Percentiles rank a stretch among this genome's conserved stretches.
phyloP scores from a whole-genome alignment of 805 yeast species.

The Ogataea degrootiae region DNA sequence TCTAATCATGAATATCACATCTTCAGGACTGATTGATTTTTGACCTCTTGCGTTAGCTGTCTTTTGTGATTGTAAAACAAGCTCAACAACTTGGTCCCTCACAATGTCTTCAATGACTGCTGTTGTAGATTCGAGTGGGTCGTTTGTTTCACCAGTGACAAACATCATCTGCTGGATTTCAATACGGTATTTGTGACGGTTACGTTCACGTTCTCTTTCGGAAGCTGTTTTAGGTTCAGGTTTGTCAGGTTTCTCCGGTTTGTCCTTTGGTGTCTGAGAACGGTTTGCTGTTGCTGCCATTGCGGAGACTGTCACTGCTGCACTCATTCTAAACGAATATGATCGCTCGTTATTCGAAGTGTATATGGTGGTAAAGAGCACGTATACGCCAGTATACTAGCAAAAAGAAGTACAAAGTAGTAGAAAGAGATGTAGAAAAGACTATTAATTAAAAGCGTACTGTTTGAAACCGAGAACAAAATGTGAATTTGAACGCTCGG shows the following conservation, averaged over 20 bases:
- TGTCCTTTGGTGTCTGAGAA: no score
- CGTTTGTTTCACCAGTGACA: constrained; percentile 91
- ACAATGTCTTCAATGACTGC: constrained; percentile 94
- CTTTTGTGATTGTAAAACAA: constrained; percentile 65
- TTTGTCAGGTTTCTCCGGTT: no score
- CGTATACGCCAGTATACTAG: no score
- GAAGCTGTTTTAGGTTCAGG: not conserved
- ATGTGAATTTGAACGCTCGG: no score
- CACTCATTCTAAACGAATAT: not conserved
- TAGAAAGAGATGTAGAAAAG: no score
- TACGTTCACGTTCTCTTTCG: constrained; percentile 18
- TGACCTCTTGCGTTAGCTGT: constrained; percentile 79
- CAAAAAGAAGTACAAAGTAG: no score
- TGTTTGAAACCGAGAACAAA: no score
- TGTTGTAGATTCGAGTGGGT: constrained; percentile 89
- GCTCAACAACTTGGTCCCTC: constrained; percentile 88
- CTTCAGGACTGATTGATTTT: constrained; percentile 84
- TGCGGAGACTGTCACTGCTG: not conserved
- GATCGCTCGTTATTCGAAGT: not conserved
- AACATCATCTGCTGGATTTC: constrained; percentile 99
- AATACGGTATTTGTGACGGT: constrained; percentile 71
- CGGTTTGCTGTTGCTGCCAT: constrained; percentile 3
- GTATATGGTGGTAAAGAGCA: not conserved
- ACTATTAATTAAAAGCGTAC: no score
- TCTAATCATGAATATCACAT: constrained; percentile 84